Evolutionary conservation across 176 grass and related monocot species (phyloP).

Genomic region (Zoysia japonica): DNA sequence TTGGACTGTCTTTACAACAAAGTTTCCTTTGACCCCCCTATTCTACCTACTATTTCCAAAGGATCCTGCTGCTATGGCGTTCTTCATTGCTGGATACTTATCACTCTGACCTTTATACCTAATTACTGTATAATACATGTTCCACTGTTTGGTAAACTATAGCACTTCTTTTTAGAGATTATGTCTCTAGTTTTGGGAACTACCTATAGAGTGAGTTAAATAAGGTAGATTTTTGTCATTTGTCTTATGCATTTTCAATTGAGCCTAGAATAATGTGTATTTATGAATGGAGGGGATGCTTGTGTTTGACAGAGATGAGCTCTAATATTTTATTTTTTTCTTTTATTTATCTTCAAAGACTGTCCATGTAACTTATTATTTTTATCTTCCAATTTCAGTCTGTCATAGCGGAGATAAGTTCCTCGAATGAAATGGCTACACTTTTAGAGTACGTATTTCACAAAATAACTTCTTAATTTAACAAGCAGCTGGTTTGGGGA

Average conservation of each 20-base stretch:
- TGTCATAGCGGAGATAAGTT: conserved; percentile 98
- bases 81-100: conserved; percentile 10
- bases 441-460: conserved; percentile 79
- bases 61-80: conserved; percentile 27
- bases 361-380: conserved; percentile 22
- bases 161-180: background rate
- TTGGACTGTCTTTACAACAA: conserved; percentile 34
- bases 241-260: background rate
- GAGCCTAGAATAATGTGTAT: background rate
- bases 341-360: conserved; percentile 23
- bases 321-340: conserved; percentile 20
- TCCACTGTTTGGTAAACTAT: conserved; percentile 10
- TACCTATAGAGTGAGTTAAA: background rate
- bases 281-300: background rate
- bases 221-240: background rate
- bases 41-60: conserved; percentile 15
- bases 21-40: background rate
- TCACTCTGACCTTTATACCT: background rate
- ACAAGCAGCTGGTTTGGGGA: conserved; percentile 28
- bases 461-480: conserved; percentile 37
- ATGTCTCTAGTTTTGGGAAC: conserved; percentile 5
- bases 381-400: conserved; percentile 57
- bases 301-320: conserved; percentile 14
- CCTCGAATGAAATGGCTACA: conserved; percentile 78
- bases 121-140: conserved; percentile 18